phyloP scores from a whole-genome alignment of 78 protist genomes.

The Chrysochromulina parva region DNA sequence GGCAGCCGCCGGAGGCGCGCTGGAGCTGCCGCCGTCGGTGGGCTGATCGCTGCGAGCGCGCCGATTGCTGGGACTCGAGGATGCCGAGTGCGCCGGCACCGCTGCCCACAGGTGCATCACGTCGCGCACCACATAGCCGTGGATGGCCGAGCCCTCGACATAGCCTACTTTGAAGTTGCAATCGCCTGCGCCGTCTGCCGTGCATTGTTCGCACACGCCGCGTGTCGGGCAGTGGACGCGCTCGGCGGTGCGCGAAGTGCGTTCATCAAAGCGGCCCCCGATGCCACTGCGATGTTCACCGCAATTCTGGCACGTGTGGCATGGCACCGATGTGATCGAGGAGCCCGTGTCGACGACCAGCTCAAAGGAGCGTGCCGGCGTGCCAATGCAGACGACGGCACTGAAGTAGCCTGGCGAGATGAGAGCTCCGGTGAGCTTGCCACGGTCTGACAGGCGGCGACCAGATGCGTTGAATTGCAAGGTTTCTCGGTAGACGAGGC shows the following conservation, averaged over 20 bases:
- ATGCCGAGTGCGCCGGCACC: no score
- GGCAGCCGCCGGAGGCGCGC: no score
- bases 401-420: not conserved
- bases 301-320: not conserved
- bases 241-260: not conserved
- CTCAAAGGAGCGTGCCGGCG: not conserved
- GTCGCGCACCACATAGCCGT: not conserved
- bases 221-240: not conserved
- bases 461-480: not conserved
- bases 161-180: not conserved
- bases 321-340: not conserved
- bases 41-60: no score
- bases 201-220: no score
- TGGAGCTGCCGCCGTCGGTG: no score
- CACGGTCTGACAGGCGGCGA: not conserved
- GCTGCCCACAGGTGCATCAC: no score
- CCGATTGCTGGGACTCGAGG: no score
- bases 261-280: not conserved
- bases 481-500: no score
- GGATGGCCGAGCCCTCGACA: not conserved
- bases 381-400: not conserved
- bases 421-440: not conserved
- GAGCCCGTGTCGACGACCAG: conserved; percentile 22
- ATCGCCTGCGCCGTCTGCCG: no score
- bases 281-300: not conserved